phyloP scores from a whole-genome alignment of 2,329 filamentous ascomycete species.

The Lasiodiplodia sp. region DNA sequence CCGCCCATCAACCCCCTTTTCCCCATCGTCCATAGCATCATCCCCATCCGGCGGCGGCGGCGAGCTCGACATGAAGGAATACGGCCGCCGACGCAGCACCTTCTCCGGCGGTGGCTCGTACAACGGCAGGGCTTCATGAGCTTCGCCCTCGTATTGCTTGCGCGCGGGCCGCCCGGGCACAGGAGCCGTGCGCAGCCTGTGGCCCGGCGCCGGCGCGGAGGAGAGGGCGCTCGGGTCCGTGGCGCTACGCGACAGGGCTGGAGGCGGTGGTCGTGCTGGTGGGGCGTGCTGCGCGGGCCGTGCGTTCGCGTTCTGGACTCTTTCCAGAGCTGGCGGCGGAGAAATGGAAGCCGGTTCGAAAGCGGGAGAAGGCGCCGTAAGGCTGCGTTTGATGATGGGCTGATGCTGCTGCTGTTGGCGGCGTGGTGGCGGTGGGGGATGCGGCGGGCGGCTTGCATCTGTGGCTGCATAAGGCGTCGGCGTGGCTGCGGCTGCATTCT shows the following conservation, averaged over 20 bases:
- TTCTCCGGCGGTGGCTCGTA: not conserved
- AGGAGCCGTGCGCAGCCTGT: slow-evolving; percentile 22
- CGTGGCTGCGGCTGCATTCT: not conserved
- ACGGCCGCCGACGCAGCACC: slow-evolving; percentile 1
- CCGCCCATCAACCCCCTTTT: slow-evolving; percentile 32
- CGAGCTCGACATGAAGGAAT: slow-evolving; percentile 18
- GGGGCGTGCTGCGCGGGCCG: not conserved
- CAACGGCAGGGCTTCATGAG: not conserved
- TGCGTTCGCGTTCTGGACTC: slow-evolving; percentile 8
- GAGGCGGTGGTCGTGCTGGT: not conserved
- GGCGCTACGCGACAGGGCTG: not conserved
- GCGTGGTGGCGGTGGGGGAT: not conserved
- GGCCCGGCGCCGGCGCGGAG: not conserved
- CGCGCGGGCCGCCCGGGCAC: slow-evolving; percentile 17
- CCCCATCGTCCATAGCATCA: not conserved
- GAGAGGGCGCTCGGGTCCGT: not conserved
- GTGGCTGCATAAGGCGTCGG: not conserved
- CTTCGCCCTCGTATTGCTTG: slow-evolving; percentile 1
- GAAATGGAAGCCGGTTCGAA: not conserved
- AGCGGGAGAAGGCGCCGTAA: not conserved
- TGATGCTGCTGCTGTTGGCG: not conserved
- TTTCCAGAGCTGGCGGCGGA: not conserved
- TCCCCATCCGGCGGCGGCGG: not conserved
- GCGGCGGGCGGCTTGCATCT: not conserved
- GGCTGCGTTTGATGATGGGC: not conserved